Evolutionary conservation across 441 rosid species (phyloP), one percentile per base, ranked within the genome.

Genomic region (Croton laevigatus): DNA sequence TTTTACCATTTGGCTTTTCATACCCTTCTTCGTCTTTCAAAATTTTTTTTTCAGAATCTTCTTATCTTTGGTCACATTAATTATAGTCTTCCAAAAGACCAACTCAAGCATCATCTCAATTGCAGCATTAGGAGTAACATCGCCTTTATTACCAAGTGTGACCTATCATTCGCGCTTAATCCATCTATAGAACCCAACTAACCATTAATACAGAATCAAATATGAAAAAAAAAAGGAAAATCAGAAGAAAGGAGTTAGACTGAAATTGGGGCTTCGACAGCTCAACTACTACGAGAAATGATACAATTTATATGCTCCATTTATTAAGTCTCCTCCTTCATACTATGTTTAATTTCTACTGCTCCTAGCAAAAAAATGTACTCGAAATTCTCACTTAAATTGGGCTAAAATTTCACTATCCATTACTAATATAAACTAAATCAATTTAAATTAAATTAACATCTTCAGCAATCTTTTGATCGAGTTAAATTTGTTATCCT

Each of bases 181-280:
- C 97, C 97, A 85, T 91, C 96, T 91, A 71, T 37, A 71, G 5
- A 34, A 53, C 0, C 53, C 55, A 53, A 27, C 0, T 2, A 2
- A 34, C 6, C 11, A 27, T 53, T 12, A 48, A 3, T 5, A 40
- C 42, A 46, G 2, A 7, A 62, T 8, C 1, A 19, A 16, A 8
- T 1, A 6, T 27, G 6, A 55, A 17, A 53, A 38, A 22, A 8
- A 7, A 71, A 14, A 16, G 3, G 42, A 13, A 16, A 17, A 11
- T 32, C n/a, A 40, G 9, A 40, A 6, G 8, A 5, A 38, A 38
- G 8, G 34, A 40, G 58, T 4, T 4, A 4, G 14, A 34, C 89
- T 76, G 72, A 91, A 96, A 89, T 82, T 89, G 92, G 73, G 96
- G 96, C 69, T 87, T 91, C 73, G n/a, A n/a, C n/a, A n/a, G n/a